Percentiles rank a stretch among this genome's conserved stretches.
Evolutionary conservation across 2,329 filamentous ascomycete species (phyloP).

Genomic region (Chaetomium sp.): DNA sequence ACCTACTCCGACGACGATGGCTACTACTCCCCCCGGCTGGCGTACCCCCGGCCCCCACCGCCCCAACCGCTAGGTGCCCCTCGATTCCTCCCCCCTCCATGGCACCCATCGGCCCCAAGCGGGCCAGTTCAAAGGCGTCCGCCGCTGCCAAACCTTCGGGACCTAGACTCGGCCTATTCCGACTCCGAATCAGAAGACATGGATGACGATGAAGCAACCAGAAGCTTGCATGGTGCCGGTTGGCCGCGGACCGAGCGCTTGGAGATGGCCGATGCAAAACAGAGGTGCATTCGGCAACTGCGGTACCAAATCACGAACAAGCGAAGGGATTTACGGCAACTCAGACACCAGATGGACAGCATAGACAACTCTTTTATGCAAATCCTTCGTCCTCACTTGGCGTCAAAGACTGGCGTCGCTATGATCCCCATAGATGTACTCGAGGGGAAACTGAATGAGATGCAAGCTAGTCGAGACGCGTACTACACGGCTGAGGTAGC

Average conservation of each 20-base stretch:
- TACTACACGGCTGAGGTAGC: constrained; percentile 32
- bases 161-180: not conserved
- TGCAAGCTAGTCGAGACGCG: constrained; percentile 34
- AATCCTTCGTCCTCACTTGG: constrained; percentile 32
- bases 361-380: constrained; percentile 38
- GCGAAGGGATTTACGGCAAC: constrained; percentile 28
- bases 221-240: constrained; percentile 1
- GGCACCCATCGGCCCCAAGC: not conserved
- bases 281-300: constrained; percentile 7
- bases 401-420: constrained; percentile 22
- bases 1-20: constrained; percentile 9
- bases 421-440: constrained; percentile 23
- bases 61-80: not conserved
- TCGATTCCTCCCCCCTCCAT: constrained; percentile 5
- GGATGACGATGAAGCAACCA: constrained; percentile 7
- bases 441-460: constrained; percentile 28
- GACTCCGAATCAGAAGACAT: constrained; percentile 9
- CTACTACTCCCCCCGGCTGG: not conserved
- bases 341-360: constrained; percentile 30
- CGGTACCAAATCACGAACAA: constrained; percentile 28
- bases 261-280: constrained; percentile 10
- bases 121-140: not conserved
- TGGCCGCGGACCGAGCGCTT: constrained; percentile 5
- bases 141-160: not conserved
- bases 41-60: constrained; percentile 1